Evolutionary conservation across 305 asterid species (phyloP).

Genomic region (Fraxinus nigra): DNA sequence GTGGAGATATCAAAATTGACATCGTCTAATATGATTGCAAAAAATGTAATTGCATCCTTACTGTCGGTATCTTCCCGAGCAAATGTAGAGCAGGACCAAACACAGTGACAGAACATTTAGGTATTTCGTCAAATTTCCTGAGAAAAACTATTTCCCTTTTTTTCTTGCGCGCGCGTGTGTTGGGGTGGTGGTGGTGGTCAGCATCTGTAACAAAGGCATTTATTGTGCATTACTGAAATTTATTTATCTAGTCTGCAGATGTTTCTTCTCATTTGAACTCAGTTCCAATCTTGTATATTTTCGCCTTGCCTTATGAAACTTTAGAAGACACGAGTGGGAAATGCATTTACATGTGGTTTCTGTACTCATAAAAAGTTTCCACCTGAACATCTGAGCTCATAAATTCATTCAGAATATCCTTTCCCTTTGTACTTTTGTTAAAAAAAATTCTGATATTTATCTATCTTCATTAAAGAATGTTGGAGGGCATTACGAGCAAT

Average conservation of each 20-base stretch:
- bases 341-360: background rate
- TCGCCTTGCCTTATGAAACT: background rate
- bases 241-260: background rate
- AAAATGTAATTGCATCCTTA: background rate
- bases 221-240: background rate
- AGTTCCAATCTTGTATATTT: background rate
- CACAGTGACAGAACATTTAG: background rate
- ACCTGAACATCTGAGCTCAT: background rate
- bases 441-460: conserved; percentile 11
- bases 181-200: background rate
- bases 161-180: background rate
- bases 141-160: background rate
- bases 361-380: background rate
- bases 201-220: background rate
- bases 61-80: background rate
- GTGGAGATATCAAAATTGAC: background rate
- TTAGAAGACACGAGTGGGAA: background rate
- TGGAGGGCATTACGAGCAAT: conserved; percentile 80
- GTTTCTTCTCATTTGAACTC: background rate
- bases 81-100: background rate
- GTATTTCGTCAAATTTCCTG: background rate
- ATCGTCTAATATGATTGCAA: background rate
- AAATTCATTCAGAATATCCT: background rate
- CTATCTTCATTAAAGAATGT: conserved; percentile 51
- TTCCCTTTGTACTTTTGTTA: background rate